Conservation (phyloP, 225 moss, liverwort and hornwort genomes). For the Physcomitrellopsis africana region DNA sequence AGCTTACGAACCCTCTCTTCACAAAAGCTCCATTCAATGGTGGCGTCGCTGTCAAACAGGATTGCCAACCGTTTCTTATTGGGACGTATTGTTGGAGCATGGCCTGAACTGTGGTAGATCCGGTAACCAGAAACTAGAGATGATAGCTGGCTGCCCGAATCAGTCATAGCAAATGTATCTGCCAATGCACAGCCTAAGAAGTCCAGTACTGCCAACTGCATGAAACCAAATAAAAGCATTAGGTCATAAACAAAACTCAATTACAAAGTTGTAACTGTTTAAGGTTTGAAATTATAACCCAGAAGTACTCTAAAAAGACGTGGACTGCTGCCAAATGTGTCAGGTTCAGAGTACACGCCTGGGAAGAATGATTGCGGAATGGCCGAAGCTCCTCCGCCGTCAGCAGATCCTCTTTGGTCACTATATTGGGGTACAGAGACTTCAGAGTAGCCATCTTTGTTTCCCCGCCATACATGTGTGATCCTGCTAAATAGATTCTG, state of each 20-base stretch:
- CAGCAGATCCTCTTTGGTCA: slow-evolving; percentile 80
- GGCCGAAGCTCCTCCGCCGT: slow-evolving; percentile 67
- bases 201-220: slow-evolving; percentile 81
- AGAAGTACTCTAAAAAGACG: neutral
- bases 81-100: slow-evolving; percentile 63
- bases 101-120: slow-evolving; percentile 62
- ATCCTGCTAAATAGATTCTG: slow-evolving; percentile 77
- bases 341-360: slow-evolving; percentile 38
- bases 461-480: slow-evolving; percentile 59
- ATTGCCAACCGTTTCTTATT: slow-evolving; percentile 53
- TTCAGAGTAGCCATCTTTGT: slow-evolving; percentile 58
- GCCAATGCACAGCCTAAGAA: slow-evolving; percentile 66
- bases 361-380: slow-evolving; percentile 69
- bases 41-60: slow-evolving; percentile 51
- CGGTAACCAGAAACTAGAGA: slow-evolving; percentile 73
- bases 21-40: slow-evolving; percentile 76
- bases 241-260: neutral
- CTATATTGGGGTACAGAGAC: slow-evolving; percentile 77
- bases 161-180: slow-evolving; percentile 81
- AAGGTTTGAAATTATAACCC: neutral
- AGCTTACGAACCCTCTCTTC: slow-evolving; percentile 57
- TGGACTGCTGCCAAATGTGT: neutral
- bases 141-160: slow-evolving; percentile 78
- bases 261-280: neutral
- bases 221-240: neutral